Evolutionary conservation across 2,329 filamentous ascomycete genomes (phyloP).

Genomic region (Aspergillus pseudoviridinutans): DNA sequence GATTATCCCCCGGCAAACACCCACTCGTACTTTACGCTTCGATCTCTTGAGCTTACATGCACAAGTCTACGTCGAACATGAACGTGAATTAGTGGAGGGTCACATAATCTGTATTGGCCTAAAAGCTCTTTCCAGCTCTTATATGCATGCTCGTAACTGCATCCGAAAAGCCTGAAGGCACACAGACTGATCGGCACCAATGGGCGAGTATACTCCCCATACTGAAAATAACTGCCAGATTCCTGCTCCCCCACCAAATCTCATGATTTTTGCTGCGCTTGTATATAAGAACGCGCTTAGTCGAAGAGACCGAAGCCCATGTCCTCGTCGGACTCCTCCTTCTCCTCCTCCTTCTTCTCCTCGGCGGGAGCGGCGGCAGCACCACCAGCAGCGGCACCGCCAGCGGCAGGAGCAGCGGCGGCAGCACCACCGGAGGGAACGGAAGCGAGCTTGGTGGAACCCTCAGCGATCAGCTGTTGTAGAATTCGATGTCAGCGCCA

Average conservation of each 20-base stretch:
- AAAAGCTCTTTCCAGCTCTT: constrained; percentile 29
- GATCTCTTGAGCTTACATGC: neutral
- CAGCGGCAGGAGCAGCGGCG: constrained; percentile 33
- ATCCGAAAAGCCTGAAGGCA: constrained; percentile 30
- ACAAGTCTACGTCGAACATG: constrained; percentile 10
- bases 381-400: constrained; percentile 62
- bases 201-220: constrained; percentile 25
- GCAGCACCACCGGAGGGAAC: constrained; percentile 85
- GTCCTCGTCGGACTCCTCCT: constrained; percentile 69
- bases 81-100: constrained; percentile 19
- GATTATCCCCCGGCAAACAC: neutral
- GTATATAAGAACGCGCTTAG: constrained; percentile 35
- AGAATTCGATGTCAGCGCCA: constrained; percentile 12
- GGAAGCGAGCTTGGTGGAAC: constrained; percentile 90
- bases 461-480: constrained; percentile 79
- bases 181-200: constrained; percentile 26
- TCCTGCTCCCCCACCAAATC: constrained; percentile 64
- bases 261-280: constrained; percentile 37
- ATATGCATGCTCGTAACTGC: constrained; percentile 36
- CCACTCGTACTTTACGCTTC: neutral
- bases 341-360: constrained; percentile 70
- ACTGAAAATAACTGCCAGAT: constrained; percentile 28
- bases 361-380: constrained; percentile 64
- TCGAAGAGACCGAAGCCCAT: constrained; percentile 75
- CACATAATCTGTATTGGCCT: constrained; percentile 36